Evolutionary conservation across 106 monocot genomes (phyloP).

Genomic region (Acanthochlamys bracteata): DNA sequence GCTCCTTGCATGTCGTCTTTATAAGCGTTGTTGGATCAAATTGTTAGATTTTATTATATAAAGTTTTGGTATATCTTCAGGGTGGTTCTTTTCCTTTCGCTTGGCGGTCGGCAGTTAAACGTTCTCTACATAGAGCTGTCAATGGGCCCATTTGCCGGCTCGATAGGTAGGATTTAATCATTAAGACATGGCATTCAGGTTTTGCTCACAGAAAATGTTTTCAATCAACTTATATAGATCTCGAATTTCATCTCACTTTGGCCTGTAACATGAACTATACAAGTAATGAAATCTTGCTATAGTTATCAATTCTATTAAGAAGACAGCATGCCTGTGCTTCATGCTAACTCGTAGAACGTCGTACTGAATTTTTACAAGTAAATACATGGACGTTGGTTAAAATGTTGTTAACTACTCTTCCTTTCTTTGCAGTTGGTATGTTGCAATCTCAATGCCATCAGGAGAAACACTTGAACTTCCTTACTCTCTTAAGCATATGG

Average conservation of each 20-base stretch:
- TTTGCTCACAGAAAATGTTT: not conserved
- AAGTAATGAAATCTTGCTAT: too few relatives aligned
- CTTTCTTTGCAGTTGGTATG: conserved; percentile 42
- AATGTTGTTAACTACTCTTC: too few relatives aligned
- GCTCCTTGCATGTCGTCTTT: not conserved
- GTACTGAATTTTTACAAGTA: too few relatives aligned
- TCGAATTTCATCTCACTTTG: too few relatives aligned
- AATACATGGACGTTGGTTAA: too few relatives aligned
- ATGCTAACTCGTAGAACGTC: too few relatives aligned
- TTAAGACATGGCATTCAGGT: not conserved
- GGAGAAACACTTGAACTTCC: conserved; percentile 36
- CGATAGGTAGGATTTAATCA: conserved; percentile 34
- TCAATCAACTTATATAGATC: too few relatives aligned
- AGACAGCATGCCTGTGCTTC: too few relatives aligned
- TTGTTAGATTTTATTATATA: not conserved
- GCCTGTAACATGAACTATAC: too few relatives aligned
- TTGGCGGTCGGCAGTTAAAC: conserved; percentile 50
- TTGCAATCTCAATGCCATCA: conserved; percentile 35
- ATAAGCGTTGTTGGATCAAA: not conserved
- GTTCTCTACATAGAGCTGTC: conserved; percentile 31
- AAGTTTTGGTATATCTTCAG: conserved; percentile 9
- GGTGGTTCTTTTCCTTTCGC: conserved; percentile 42
- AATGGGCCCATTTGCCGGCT: conserved; percentile 42
- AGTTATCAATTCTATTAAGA: too few relatives aligned
- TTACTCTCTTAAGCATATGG: conserved; percentile 36